Percentiles rank a stretch among this genome's conserved stretches.
Evolutionary conservation across 306 rosid species (phyloP).

Genomic region (Acmispon strigosus): DNA sequence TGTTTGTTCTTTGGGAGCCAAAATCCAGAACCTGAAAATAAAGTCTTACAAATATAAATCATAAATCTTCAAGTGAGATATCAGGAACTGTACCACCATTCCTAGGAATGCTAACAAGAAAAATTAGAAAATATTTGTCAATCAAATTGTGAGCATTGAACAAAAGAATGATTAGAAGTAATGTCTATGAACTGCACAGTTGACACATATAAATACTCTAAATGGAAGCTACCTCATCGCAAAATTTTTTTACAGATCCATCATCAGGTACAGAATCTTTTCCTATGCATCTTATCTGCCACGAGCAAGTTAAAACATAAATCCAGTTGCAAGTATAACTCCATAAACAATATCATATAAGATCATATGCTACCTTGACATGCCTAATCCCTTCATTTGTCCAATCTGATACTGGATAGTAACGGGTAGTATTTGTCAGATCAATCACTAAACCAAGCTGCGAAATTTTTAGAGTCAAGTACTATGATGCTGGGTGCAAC

Average conservation of each 20-base stretch:
- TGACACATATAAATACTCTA: neutral
- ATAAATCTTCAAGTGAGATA: constrained; percentile 31
- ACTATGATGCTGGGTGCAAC: constrained; percentile 9
- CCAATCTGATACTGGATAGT: constrained; percentile 73
- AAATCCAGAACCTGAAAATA: constrained; percentile 69
- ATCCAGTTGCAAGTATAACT: constrained; percentile 6
- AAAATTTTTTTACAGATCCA: constrained; percentile 62
- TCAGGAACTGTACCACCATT: constrained; percentile 18
- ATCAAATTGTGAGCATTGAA: constrained; percentile 1
- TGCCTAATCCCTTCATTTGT: constrained; percentile 75
- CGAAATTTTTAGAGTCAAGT: constrained; percentile 27
- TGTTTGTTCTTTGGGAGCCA: constrained; percentile 50
- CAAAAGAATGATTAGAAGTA: neutral
- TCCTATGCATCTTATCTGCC: constrained; percentile 87
- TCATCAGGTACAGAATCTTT: constrained; percentile 89
- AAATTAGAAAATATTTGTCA: neutral
- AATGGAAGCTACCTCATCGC: constrained; percentile 61
- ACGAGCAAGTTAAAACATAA: constrained; percentile 20
- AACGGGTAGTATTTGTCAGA: constrained; percentile 81
- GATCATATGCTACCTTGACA: constrained; percentile 52
- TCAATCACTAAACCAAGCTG: constrained; percentile 99
- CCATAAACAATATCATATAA: constrained; percentile 9
- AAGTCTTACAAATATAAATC: constrained; percentile 23
- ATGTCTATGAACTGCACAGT: neutral
- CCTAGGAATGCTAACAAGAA: constrained; percentile 3